Base-by-base conservation (phyloP, 306 rosid genomes). In the Lablab purpureus region DNA sequence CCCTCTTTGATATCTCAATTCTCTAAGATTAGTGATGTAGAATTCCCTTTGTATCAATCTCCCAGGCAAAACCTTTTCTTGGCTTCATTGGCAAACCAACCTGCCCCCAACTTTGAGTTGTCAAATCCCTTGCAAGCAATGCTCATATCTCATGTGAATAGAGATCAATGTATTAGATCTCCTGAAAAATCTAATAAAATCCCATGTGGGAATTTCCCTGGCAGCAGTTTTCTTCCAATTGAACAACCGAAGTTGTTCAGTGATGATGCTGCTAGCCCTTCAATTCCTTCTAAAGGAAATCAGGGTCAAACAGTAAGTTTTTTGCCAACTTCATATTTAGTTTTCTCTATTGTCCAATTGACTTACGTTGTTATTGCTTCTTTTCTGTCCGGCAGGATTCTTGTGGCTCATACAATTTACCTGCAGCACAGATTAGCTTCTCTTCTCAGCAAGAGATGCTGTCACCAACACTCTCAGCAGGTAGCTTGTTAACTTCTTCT, bases 11-110 rank as follows among this genome's bases (percentile, higher is more conserved):
- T 28, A 18, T 59, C 85, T 73, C 84, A 80, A 0, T 71, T 75
- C 55, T 74, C 90, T 41, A 82, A 63, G 84, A 40, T 41, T 21
- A 51, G 66, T 67, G 84, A 77, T 64, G 75, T 67, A 47, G 84
- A 89, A 21, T 84, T 85, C 78, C 91, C 94, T 84, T 51, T 89
- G 62, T 85, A 81, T 77, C 90, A 81, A 80, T 66, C 87, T 58
- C 66, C 84, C 2, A 84, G 22, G 67, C 89, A 76, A 60, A 84
- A 27, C 83, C 78, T 41, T 46, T 70, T 82, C 78, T 56, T 75
- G 52, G 85, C 86, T 23, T 70, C 87, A 60, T 52, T 10, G 22
- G 18, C 88, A 22, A 81, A 88, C 59, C 91, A 81, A 40, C 17
- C 54, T 66, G 83, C 73, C 43, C 75, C 74, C 18, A 83, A 73